Conservation (phyloP, 768 basidiomycete species). For the Termitomyces sp. region DNA sequence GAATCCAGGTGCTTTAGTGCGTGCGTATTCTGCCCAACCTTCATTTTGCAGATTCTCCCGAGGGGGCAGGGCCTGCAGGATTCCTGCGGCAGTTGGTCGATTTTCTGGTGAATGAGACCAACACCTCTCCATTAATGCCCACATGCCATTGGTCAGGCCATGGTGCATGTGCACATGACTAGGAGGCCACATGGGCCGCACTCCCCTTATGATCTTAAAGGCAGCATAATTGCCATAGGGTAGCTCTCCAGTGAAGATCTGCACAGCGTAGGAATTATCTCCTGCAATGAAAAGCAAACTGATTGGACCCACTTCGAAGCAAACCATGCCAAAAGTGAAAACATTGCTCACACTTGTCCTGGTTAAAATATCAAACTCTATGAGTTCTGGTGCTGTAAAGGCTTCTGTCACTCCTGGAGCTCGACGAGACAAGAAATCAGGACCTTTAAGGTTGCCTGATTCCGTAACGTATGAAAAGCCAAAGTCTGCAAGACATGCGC, state of each 20-base stretch:
- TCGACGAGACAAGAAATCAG: too few species aligned
- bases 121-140: conserved; percentile 1
- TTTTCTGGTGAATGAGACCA: background rate
- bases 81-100: background rate
- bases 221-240: background rate
- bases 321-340: too few species aligned
- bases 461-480: too few species aligned
- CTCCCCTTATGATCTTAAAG: background rate
- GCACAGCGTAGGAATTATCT: background rate
- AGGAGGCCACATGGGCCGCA: background rate
- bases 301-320: too few species aligned
- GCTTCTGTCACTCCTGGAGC: too few species aligned
- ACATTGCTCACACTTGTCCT: too few species aligned
- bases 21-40: background rate
- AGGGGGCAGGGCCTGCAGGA: background rate
- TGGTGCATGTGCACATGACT: background rate
- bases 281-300: background rate
- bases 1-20: background rate
- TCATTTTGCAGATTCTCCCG: background rate
- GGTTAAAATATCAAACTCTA: too few species aligned
- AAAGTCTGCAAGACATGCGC: too few species aligned
- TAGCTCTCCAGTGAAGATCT: background rate
- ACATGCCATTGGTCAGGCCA: background rate
- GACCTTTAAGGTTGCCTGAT: too few species aligned
- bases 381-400: too few species aligned